These are phyloP conservation scores for Pisolithus tinctorius DNA, from an alignment of 768 basidiomycete species.

Conservation along the genomic window DNA sequence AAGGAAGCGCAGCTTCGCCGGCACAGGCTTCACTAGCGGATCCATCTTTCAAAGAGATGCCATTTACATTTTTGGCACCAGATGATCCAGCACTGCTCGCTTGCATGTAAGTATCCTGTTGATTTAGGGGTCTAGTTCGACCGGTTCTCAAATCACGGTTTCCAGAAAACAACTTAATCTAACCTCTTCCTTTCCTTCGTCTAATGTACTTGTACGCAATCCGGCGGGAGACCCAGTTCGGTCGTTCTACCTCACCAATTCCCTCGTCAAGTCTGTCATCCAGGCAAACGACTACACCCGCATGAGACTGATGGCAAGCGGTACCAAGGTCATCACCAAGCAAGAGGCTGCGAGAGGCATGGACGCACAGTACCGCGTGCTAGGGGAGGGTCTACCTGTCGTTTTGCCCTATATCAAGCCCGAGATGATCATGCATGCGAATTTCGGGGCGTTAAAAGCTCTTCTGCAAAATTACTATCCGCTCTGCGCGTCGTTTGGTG, in stretches of 20 bases:
- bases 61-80: conserved; percentile 74
- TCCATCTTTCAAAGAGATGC: conserved; percentile 77
- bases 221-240: conserved; percentile 64
- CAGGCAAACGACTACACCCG: conserved; percentile 75
- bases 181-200: conserved; percentile 59
- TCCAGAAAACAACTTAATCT: conserved; percentile 69
- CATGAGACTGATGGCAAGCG: conserved; percentile 85
- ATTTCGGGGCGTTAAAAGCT: conserved; percentile 50
- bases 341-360: conserved; percentile 68
- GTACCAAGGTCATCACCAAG: conserved; percentile 87
- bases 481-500: conserved; percentile 53
- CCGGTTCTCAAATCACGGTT: neutral
- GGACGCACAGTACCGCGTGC: conserved; percentile 62
- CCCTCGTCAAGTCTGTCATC: conserved; percentile 76
- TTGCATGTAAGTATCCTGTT: conserved; percentile 56
- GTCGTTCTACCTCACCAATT: conserved; percentile 84
- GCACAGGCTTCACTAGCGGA: conserved; percentile 17
- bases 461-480: conserved; percentile 80
- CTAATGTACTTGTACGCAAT: conserved; percentile 84
- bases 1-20: neutral
- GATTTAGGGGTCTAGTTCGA: neutral
- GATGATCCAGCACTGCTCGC: conserved; percentile 62
- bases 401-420: conserved; percentile 78
- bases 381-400: conserved; percentile 80
- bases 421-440: conserved; percentile 51